phyloP scores from a whole-genome alignment of 2,329 filamentous ascomycete species.

The Aureobasidium vineae region DNA sequence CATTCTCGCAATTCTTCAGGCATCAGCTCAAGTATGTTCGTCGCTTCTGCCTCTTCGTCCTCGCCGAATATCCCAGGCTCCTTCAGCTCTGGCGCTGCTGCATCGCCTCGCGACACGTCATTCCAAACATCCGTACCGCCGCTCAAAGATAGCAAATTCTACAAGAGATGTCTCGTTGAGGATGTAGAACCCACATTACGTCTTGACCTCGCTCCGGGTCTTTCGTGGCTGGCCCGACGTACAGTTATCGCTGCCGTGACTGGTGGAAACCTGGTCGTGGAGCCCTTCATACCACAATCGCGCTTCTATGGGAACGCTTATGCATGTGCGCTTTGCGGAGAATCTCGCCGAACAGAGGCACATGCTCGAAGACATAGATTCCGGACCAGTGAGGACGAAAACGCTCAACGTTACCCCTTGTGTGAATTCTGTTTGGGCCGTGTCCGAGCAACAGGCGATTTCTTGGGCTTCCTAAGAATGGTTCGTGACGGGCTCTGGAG shows the following conservation, averaged over 20 bases:
- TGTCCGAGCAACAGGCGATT: conserved; percentile 85
- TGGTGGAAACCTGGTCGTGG: conserved; percentile 82
- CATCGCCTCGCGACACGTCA: conserved; percentile 37
- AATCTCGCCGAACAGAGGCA: conserved; percentile 66
- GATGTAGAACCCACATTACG: conserved; percentile 94
- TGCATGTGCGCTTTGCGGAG: conserved; percentile 86
- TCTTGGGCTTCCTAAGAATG: conserved; percentile 86
- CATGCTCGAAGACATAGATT: conserved; percentile 84
- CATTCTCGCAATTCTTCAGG: conserved; percentile 69
- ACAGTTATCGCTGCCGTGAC: conserved; percentile 80
- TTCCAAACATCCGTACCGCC: conserved; percentile 51
- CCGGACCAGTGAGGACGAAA: conserved; percentile 80
- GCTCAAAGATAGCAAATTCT: conserved; percentile 89
- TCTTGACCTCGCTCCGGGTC: conserved; percentile 81
- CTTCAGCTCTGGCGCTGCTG: conserved; percentile 40
- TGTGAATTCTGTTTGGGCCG: conserved; percentile 84
- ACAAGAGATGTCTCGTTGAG: conserved; percentile 82
- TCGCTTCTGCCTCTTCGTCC: conserved; percentile 32
- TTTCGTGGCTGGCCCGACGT: conserved; percentile 90
- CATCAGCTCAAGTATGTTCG: conserved; percentile 41
- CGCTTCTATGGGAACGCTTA: conserved; percentile 58
- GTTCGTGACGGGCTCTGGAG: conserved; percentile 91
- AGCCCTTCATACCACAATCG: conserved; percentile 64
- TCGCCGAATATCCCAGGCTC: conserved; percentile 46
- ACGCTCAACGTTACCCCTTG: conserved; percentile 82